Conservation (phyloP, 768 basidiomycete species). For the Suillus lakei region DNA sequence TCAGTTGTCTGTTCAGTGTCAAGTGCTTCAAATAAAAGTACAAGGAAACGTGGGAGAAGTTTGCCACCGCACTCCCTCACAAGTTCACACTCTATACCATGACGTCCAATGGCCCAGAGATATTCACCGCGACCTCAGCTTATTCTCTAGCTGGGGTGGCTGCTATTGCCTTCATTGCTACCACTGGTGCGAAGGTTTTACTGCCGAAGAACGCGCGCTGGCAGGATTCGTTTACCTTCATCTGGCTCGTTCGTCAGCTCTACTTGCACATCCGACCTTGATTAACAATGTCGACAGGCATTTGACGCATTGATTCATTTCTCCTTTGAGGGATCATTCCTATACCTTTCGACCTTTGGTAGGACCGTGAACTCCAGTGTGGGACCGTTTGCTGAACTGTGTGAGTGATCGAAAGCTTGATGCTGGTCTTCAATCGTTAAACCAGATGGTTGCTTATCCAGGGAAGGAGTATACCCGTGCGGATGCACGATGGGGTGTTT, state of each 20-base stretch:
- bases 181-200: conserved; percentile 53
- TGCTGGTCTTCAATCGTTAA: background rate
- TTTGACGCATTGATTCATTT: conserved; percentile 86
- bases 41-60: conserved; percentile 6
- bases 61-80: background rate
- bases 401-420: conserved; percentile 45
- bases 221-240: conserved; percentile 72
- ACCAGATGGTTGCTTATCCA: conserved; percentile 27
- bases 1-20: background rate
- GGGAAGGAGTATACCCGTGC: conserved; percentile 85
- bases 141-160: conserved; percentile 67
- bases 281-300: conserved; percentile 45
- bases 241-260: conserved; percentile 69
- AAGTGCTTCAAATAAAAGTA: background rate
- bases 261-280: conserved; percentile 1
- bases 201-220: conserved; percentile 66
- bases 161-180: conserved; percentile 53
- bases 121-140: conserved; percentile 66
- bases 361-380: conserved; percentile 69
- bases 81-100: conserved; percentile 13
- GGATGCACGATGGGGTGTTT: conserved; percentile 80
- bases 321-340: conserved; percentile 78
- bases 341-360: conserved; percentile 78
- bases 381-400: conserved; percentile 74
- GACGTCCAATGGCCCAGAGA: conserved; percentile 20